phyloP scores from a whole-genome alignment of 2,329 filamentous ascomycete species.

The Colletotrichum caudatum region DNA sequence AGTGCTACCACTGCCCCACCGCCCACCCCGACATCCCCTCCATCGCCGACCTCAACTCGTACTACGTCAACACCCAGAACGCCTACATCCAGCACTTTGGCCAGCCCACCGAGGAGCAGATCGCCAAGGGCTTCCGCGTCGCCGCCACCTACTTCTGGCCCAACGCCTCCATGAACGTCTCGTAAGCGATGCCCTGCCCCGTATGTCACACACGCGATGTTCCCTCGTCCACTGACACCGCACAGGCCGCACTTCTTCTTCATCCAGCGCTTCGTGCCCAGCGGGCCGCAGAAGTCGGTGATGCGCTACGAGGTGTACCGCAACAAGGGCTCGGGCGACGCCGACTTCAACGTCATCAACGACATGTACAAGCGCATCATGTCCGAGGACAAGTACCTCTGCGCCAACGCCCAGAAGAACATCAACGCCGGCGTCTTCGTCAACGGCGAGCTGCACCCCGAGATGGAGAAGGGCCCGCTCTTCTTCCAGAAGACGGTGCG shows the following conservation, averaged over 20 bases:
- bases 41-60: constrained; percentile 68
- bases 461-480: constrained; percentile 69
- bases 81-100: constrained; percentile 64
- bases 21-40: constrained; percentile 69
- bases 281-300: constrained; percentile 59
- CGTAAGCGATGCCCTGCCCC: constrained; percentile 52
- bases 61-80: constrained; percentile 62
- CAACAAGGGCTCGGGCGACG: constrained; percentile 69
- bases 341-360: constrained; percentile 68
- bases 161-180: constrained; percentile 63
- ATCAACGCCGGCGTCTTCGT: constrained; percentile 71
- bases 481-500: constrained; percentile 67
- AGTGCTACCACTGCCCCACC: constrained; percentile 73
- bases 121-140: constrained; percentile 59
- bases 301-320: constrained; percentile 75
- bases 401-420: constrained; percentile 69
- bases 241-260: constrained; percentile 71
- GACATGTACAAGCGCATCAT: constrained; percentile 73
- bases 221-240: constrained; percentile 7
- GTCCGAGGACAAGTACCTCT: constrained; percentile 74
- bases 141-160: constrained; percentile 63
- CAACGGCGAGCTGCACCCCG: constrained; percentile 72
- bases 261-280: constrained; percentile 72
- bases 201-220: background rate
- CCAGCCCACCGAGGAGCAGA: constrained; percentile 61